phyloP scores from a whole-genome alignment of 2,329 filamentous ascomycete species.

The Botryotinia narcissicola region DNA sequence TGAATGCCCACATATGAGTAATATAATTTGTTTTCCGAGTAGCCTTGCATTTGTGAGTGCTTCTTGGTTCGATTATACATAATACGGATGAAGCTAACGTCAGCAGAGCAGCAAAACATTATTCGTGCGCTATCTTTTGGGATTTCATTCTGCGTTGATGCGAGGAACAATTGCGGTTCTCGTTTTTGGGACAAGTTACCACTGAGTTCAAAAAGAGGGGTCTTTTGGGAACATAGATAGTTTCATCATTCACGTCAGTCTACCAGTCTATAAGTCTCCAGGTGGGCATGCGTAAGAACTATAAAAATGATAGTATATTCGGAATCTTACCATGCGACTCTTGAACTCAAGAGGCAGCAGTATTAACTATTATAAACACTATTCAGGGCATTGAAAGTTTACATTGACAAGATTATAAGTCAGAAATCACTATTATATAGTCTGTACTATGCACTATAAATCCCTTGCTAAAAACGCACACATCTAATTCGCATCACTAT shows the following conservation, averaged over 20 bases:
- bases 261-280: not conserved
- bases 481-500: not conserved
- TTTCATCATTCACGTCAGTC: not conserved
- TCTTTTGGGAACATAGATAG: not conserved
- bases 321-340: not conserved
- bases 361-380: not conserved
- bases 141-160: not conserved
- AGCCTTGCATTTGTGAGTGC: no score
- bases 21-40: not conserved
- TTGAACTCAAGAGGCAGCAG: not conserved
- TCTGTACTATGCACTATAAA: not conserved
- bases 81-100: no score
- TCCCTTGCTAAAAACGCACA: not conserved
- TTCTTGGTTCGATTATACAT: no score
- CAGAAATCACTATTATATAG: not conserved
- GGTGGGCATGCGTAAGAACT: accelerated
- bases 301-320: not conserved
- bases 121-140: not conserved
- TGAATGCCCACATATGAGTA: not conserved
- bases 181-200: no score
- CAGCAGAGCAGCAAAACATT: not conserved
- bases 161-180: no score
- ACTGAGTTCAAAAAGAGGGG: not conserved
- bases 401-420: not conserved
- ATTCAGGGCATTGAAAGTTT: not conserved